Conservation (phyloP, 495 filamentous ascomycete genomes). For the Aspergillus ellipticus region DNA sequence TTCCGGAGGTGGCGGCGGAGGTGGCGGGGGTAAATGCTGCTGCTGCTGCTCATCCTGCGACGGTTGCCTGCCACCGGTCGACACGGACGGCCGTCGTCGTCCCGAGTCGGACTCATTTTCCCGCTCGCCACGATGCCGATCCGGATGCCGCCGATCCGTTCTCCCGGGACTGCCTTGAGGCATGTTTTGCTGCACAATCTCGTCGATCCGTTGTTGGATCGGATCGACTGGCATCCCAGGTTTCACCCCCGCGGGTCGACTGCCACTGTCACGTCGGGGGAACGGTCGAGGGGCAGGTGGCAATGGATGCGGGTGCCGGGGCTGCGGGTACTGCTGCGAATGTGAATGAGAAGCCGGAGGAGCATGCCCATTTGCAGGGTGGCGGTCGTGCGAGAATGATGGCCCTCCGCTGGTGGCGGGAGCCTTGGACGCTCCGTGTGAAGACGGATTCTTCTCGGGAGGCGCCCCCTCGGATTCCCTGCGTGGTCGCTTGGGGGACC, state of each 20-base stretch:
- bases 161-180: conserved; percentile 1
- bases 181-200: conserved; percentile 30
- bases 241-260: conserved; percentile 2
- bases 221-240: conserved; percentile 15
- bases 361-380: conserved; percentile 17
- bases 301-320: conserved; percentile 15
- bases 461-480: conserved; percentile 21
- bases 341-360: conserved; percentile 7
- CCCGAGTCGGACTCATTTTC: not conserved
- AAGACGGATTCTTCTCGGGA: conserved; percentile 3
- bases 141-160: conserved; percentile 9
- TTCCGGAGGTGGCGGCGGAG: conserved; percentile 5
- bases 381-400: conserved; percentile 12
- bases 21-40: conserved; percentile 5
- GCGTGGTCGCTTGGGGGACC: conserved; percentile 42
- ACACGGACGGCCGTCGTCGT: conserved; percentile 11
- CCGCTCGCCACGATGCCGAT: conserved; percentile 17
- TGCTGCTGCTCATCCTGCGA: conserved; percentile 4
- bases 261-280: conserved; percentile 18
- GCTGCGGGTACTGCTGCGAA: conserved; percentile 2
- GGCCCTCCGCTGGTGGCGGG: conserved; percentile 6
- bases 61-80: conserved; percentile 5
- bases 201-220: conserved; percentile 34
- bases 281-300: conserved; percentile 15
- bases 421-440: conserved; percentile 3